Evolutionary conservation across 805 yeast genomes (phyloP).

Genomic region (Sungouiozyma ichnusensis): DNA sequence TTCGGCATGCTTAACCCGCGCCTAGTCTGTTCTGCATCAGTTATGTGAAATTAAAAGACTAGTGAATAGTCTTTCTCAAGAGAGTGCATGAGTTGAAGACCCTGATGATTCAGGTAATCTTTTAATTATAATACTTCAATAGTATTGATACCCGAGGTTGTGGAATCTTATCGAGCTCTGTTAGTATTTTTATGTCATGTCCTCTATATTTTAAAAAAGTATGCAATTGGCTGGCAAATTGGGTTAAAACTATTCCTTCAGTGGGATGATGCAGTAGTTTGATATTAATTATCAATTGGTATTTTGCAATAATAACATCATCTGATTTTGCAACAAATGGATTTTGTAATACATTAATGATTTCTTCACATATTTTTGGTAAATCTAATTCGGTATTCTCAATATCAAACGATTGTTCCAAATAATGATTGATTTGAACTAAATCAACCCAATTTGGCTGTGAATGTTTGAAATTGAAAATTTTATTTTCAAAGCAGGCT

Average conservation of each 20-base stretch:
- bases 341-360: conserved; percentile 7
- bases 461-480: conserved; percentile 7
- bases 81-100: no score
- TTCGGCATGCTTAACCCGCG: no score
- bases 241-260: not conserved
- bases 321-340: conserved; percentile 9
- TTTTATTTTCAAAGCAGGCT: conserved; percentile 5
- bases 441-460: conserved; percentile 3
- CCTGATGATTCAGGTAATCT: no score
- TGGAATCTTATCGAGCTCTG: not conserved
- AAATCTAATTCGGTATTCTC: not conserved
- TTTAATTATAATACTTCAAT: no score
- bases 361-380: conserved; percentile 1
- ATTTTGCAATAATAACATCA: conserved; percentile 6
- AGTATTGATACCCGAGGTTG: not conserved
- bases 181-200: not conserved
- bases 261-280: not conserved
- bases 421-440: conserved; percentile 1
- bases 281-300: conserved; percentile 6
- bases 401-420: not conserved
- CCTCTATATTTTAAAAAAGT: conserved; percentile 1
- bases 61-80: no score
- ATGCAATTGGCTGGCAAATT: conserved; percentile 6
- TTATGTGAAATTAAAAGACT: no score
- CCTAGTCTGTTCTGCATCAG: no score